Percentiles rank a stretch among this genome's conserved stretches.
These are phyloP conservation scores for Sequoia sempervirens DNA, from an alignment of 75 land plant genomes.

Conservation along the genomic window DNA sequence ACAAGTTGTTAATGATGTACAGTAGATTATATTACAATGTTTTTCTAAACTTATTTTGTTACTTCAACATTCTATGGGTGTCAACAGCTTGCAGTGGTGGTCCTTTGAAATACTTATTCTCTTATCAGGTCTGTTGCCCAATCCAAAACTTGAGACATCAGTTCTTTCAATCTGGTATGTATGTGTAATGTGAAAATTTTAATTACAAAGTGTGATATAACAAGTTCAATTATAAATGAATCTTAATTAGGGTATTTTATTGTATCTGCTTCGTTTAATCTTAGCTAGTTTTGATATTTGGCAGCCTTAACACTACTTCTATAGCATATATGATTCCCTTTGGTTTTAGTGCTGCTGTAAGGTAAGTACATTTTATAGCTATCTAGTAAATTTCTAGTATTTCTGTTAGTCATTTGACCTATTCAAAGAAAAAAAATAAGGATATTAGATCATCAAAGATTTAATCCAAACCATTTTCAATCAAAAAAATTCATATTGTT, in stretches of 20 bases:
- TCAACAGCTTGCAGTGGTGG: no score
- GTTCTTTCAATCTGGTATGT: not conserved
- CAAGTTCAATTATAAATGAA: conserved; percentile 14
- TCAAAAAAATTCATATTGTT: not conserved
- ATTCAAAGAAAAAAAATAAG: no score
- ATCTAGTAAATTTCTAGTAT: not conserved
- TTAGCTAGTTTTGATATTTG: not conserved
- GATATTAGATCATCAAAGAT: no score
- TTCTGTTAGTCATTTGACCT: not conserved
- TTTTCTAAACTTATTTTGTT: not conserved
- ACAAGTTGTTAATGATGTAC: no score
- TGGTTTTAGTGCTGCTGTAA: conserved; percentile 49
- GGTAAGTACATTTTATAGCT: conserved; percentile 18
- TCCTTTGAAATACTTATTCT: no score
- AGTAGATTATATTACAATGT: not conserved
- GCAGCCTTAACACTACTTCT: conserved; percentile 39
- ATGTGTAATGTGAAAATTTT: not conserved
- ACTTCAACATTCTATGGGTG: no score
- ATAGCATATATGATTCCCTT: conserved; percentile 46
- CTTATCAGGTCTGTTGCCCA: no score
- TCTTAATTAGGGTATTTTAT: not conserved
- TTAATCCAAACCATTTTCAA: not conserved
- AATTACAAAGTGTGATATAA: not conserved
- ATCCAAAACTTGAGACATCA: no score
- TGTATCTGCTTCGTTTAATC: not conserved